A percentile compares a stretch with the other conserved stretches of the same genome.
phyloP scores from a whole-genome alignment of 768 basidiomycete species.

The Suillus lakei region DNA sequence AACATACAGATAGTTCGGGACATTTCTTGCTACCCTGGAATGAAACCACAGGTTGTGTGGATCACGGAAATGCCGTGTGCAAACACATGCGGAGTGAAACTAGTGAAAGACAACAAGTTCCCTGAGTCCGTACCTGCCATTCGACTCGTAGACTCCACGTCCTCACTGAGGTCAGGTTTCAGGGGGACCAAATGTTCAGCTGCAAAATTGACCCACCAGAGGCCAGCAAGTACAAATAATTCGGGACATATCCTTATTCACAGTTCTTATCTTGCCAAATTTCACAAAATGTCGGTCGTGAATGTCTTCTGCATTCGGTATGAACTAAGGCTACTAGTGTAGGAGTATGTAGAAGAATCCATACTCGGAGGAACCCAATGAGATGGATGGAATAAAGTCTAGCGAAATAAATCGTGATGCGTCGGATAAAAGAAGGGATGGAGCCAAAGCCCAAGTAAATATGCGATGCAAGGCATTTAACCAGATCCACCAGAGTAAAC shows the following conservation, averaged over 20 bases:
- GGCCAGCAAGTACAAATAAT: no score
- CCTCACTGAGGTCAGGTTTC: no score
- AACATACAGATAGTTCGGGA: neutral
- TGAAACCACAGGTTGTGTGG: neutral
- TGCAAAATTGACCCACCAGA: no score
- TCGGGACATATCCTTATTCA: no score
- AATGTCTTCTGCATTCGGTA: slow-evolving; percentile 21
- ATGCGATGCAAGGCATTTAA: slow-evolving; percentile 19
- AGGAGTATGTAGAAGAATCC: slow-evolving; percentile 27
- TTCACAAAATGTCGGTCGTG: neutral
- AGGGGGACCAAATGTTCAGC: no score
- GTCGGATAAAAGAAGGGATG: slow-evolving; percentile 32
- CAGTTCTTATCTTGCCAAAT: neutral
- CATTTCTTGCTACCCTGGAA: neutral
- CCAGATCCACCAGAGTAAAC: slow-evolving; percentile 92
- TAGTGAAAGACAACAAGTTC: no score
- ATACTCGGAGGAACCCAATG: slow-evolving; percentile 24
- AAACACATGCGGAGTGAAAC: neutral
- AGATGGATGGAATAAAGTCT: slow-evolving; percentile 42
- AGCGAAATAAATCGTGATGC: slow-evolving; percentile 30
- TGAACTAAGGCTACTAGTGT: slow-evolving; percentile 23
- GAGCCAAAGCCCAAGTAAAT: slow-evolving; percentile 32
- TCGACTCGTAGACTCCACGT: no score
- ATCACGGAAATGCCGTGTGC: neutral
- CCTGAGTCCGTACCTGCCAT: no score